phyloP scores from a whole-genome alignment of 176 grass and related monocot species.

The Luzula sylvatica region DNA sequence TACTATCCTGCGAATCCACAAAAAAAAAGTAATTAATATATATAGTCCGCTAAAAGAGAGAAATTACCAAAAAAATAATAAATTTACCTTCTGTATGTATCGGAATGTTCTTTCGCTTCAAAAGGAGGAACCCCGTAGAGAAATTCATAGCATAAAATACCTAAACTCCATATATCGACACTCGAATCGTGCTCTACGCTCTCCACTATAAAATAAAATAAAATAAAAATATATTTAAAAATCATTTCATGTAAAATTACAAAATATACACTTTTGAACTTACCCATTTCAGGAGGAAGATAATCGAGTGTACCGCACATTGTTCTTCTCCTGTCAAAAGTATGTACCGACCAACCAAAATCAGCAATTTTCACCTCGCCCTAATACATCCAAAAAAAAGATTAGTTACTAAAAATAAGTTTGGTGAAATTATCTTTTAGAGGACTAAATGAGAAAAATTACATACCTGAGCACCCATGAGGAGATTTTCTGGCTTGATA shows the following conservation, averaged over 20 bases:
- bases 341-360: constrained; percentile 95
- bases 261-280: constrained; percentile 2
- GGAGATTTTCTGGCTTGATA: constrained; percentile 93
- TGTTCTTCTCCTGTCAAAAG: constrained; percentile 70
- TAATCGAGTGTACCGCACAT: constrained; percentile 98
- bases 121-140: constrained; percentile 85
- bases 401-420: neutral
- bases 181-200: constrained; percentile 79
- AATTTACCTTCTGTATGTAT: constrained; percentile 85
- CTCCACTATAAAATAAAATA: constrained; percentile 44
- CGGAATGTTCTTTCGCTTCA: constrained; percentile 90
- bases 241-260: no score
- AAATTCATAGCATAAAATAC: constrained; percentile 84
- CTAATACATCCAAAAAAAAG: constrained; percentile 33
- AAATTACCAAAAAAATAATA: neutral
- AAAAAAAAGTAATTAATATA: neutral
- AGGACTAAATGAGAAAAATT: constrained; percentile 3
- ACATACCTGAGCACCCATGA: constrained; percentile 62
- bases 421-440: neutral
- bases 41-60: no score
- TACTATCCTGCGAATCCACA: constrained; percentile 49
- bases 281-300: constrained; percentile 98
- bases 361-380: constrained; percentile 94
- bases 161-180: constrained; percentile 96
- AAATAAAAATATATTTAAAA: no score